Base-by-base conservation (phyloP, 1,139 yeast genomes). In the Magnusiomyces suaveolens region DNA sequence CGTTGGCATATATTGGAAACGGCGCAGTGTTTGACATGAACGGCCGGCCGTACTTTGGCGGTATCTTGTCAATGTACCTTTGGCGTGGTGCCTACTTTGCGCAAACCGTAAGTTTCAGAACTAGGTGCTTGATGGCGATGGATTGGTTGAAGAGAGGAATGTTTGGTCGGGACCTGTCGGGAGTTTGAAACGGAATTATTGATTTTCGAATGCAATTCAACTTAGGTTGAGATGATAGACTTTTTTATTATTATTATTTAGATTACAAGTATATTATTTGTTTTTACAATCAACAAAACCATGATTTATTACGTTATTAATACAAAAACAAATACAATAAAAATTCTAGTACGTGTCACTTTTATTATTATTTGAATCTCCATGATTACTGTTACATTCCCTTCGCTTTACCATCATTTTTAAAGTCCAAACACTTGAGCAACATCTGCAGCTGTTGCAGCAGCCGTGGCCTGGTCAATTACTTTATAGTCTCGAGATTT, bases 11-110 rank as follows among this genome's bases (percentile, higher is more conserved):
- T 63, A 75, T 82, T 59, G 97, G 97, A 61, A 79, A 87, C 52
- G 97, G 90, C 69, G 97, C 97, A 46, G 94, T 90, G 63, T 97
- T 96, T 47, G 97, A 90, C 69, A 75, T 90, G 65, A 83, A 84
- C 46, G 49, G 54, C 26, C 84, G 87, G 61, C 83, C 84, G 64
- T 82, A 90, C 41, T 75, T 88, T 53, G 94, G 94, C 59, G 97
- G 97, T 64, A 78, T 87, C 46, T 75, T 87, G 69, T 87, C 97
- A 51, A 89, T 84, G 76, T 77, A 87, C 71, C 84, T 90, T 80
- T 90, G 97, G 97, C 84, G 95, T 75, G 83, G 90, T 43, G 95
- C 95, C 50, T 89, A 90, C 73, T 80, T 90, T 63, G 82, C 87
- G 72, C 88, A 89, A 96, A 86, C 94, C 73, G 82, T 90, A 70